Evolutionary conservation across 257 asterid species (phyloP).

Genomic region (Solanum chiquidenum): DNA sequence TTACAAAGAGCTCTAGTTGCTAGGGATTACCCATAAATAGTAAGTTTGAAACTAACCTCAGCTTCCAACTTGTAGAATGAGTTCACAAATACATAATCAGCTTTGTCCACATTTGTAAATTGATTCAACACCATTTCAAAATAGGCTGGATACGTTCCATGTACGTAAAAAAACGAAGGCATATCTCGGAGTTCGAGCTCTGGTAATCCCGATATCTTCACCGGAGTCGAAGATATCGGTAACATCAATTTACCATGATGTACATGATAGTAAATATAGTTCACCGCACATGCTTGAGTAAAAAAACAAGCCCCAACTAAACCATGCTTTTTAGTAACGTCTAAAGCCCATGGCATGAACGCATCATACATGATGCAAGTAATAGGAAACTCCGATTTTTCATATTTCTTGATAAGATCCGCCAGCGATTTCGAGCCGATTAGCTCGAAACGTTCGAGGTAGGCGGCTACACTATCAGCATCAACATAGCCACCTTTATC

Average conservation of each 20-base stretch:
- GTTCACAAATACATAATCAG: constrained; percentile 65
- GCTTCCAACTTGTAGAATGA: constrained; percentile 55
- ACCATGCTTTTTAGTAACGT: constrained; percentile 27
- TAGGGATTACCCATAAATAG: neutral
- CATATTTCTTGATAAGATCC: constrained; percentile 24
- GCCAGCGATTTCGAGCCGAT: constrained; percentile 34
- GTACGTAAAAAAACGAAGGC: constrained; percentile 53
- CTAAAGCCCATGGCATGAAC: constrained; percentile 66
- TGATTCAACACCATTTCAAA: constrained; percentile 48
- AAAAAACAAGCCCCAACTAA: constrained; percentile 42
- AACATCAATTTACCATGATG: constrained; percentile 33
- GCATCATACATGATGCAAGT: constrained; percentile 63
- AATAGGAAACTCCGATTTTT: constrained; percentile 11
- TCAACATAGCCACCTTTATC: constrained; percentile 47
- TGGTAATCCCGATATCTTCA: constrained; percentile 57
- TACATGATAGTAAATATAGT: constrained; percentile 40
- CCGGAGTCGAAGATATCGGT: constrained; percentile 36
- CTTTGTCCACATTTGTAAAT: constrained; percentile 42
- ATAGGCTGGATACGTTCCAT: constrained; percentile 63
- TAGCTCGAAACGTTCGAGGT: constrained; percentile 18
- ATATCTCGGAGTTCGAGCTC: constrained; percentile 38
- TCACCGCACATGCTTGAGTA: constrained; percentile 75
- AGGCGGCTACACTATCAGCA: constrained; percentile 24
- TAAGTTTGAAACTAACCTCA: constrained; percentile 18
- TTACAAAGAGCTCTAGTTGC: neutral